A percentile compares a stretch with the other conserved stretches of the same genome.
phyloP scores from a whole-genome alignment of 768 basidiomycete genomes.

The Suillus spraguei region DNA sequence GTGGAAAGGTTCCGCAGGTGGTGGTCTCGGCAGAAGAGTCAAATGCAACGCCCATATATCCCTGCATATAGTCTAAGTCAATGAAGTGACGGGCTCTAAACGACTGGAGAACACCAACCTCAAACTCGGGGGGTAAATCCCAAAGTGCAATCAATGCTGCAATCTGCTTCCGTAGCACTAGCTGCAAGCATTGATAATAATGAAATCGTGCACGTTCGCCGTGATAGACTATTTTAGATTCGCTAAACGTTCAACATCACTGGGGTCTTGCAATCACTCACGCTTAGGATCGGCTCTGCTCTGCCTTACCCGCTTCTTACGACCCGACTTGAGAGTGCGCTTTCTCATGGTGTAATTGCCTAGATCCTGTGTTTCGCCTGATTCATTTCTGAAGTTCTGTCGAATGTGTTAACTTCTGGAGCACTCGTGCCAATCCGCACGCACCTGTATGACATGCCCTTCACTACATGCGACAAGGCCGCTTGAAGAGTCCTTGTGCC shows the following conservation, averaged over 20 bases:
- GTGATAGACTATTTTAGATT: constrained; percentile 68
- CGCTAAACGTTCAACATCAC: constrained; percentile 5
- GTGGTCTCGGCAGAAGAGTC: constrained; percentile 58
- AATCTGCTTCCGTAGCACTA: constrained; percentile 79
- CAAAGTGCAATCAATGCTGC: constrained; percentile 59
- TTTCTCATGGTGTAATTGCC: constrained; percentile 67
- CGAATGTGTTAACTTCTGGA: neutral
- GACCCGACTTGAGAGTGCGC: constrained; percentile 60
- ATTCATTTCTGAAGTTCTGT: constrained; percentile 85
- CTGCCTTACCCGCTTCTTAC: constrained; percentile 51
- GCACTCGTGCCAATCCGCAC: constrained; percentile 14
- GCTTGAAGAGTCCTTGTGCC: constrained; percentile 83
- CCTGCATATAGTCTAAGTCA: constrained; percentile 62
- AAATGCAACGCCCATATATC: constrained; percentile 84
- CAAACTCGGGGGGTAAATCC: constrained; percentile 79
- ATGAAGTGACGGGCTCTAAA: constrained; percentile 13
- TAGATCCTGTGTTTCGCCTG: constrained; percentile 64
- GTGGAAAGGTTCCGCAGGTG: constrained; percentile 60
- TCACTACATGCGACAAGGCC: constrained; percentile 88
- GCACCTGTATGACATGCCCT: constrained; percentile 87
- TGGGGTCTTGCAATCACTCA: constrained; percentile 32
- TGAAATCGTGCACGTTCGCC: constrained; percentile 77
- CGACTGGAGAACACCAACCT: constrained; percentile 47
- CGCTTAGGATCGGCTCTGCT: constrained; percentile 65
- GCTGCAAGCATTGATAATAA: constrained; percentile 84